Evolutionary conservation across 805 yeast species (phyloP).

Genomic region (Grigorovia yakushimaensis): DNA sequence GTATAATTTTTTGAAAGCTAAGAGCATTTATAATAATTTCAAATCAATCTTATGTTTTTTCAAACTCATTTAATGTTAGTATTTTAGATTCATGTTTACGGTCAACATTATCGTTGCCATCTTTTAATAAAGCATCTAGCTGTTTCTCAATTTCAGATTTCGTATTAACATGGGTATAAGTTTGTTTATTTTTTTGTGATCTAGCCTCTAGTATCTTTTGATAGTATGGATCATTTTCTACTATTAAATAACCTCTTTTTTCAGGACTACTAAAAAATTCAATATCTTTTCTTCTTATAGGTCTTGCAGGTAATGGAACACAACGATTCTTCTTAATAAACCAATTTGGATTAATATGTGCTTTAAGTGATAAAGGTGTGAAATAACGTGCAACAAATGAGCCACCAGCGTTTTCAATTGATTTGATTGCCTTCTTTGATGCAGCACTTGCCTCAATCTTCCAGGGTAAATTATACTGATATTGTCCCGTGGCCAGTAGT

Average conservation of each 20-base stretch:
- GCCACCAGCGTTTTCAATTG: conserved; percentile 68
- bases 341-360: conserved; percentile 67
- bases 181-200: conserved; percentile 11
- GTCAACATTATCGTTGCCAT: not conserved
- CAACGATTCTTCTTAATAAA: conserved; percentile 64
- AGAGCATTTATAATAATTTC: too few species aligned
- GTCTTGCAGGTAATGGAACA: conserved; percentile 77
- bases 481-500: conserved; percentile 58
- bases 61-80: conserved; percentile 4
- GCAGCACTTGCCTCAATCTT: conserved; percentile 79
- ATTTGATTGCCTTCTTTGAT: conserved; percentile 57
- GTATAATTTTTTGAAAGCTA: too few species aligned
- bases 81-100: conserved; percentile 4
- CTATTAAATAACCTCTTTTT: conserved; percentile 65
- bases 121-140: conserved; percentile 17
- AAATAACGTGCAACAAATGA: conserved; percentile 64
- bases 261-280: conserved; percentile 62
- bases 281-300: conserved; percentile 72
- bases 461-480: conserved; percentile 45
- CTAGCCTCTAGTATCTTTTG: conserved; percentile 20
- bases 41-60: too few species aligned
- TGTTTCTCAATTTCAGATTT: conserved; percentile 27
- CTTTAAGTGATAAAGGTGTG: conserved; percentile 56
- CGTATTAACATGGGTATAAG: conserved; percentile 9
- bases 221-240: conserved; percentile 28